Evolutionary conservation across 1,139 yeast species (phyloP).

Genomic region (Candida albicans): DNA sequence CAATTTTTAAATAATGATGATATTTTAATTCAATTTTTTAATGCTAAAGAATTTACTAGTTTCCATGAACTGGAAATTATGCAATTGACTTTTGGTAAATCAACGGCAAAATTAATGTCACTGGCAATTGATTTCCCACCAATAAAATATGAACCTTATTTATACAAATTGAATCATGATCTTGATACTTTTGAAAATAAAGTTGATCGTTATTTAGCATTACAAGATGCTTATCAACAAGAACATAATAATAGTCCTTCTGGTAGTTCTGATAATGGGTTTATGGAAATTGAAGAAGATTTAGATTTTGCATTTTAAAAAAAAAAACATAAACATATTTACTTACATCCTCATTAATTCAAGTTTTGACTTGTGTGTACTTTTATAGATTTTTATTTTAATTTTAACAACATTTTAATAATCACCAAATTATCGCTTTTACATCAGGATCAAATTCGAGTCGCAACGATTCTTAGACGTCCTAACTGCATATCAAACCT

Average conservation of each 20-base stretch:
- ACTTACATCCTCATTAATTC: not conserved
- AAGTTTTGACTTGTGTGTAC: not conserved
- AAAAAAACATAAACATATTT: not conserved
- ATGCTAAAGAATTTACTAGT: constrained; percentile 31
- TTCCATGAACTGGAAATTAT: constrained; percentile 40
- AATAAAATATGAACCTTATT: constrained; percentile 36
- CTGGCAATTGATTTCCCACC: constrained; percentile 33
- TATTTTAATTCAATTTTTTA: constrained; percentile 28
- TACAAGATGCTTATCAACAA: constrained; percentile 14
- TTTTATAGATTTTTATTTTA: too few species aligned
- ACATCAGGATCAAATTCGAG: too few species aligned
- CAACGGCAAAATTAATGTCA: constrained; percentile 26
- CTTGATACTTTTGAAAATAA: constrained; percentile 27
- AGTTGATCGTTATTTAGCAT: constrained; percentile 21
- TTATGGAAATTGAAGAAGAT: not conserved
- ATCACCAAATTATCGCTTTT: too few species aligned
- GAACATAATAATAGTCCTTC: too few species aligned
- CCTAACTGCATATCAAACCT: too few species aligned
- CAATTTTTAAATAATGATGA: constrained; percentile 36
- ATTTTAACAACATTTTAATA: too few species aligned
- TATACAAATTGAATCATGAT: constrained; percentile 28
- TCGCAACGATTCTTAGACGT: too few species aligned
- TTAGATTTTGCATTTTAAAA: not conserved
- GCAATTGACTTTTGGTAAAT: constrained; percentile 31
- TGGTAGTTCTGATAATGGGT: not conserved